Evolutionary conservation across 345 rosid genomes (phyloP).

Genomic region (Aegle marmelos): DNA sequence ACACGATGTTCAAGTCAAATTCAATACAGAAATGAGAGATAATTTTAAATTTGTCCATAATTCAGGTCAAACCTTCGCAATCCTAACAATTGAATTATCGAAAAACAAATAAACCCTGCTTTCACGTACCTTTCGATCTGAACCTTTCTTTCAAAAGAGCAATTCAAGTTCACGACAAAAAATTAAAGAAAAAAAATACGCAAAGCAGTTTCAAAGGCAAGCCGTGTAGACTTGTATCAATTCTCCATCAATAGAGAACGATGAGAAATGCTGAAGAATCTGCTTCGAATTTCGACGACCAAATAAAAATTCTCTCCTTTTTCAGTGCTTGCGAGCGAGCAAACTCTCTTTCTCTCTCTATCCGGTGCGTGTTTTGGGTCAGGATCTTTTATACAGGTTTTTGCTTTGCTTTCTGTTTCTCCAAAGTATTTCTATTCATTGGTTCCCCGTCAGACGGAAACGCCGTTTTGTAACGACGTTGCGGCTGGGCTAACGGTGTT

Average conservation of each 20-base stretch:
- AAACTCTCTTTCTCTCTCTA: slow-evolving; percentile 1
- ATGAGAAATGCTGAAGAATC: slow-evolving; percentile 29
- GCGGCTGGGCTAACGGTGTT: slow-evolving; percentile 48
- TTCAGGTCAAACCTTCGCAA: slow-evolving; percentile 27
- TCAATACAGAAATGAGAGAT: not conserved
- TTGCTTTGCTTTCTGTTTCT: slow-evolving; percentile 5
- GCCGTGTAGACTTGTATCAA: not conserved
- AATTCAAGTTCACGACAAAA: slow-evolving; percentile 10
- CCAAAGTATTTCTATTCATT: slow-evolving; percentile 12
- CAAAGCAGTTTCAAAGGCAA: not conserved
- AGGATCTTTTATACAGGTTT: slow-evolving; percentile 38
- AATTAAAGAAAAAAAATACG: not conserved
- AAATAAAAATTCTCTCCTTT: too few species aligned
- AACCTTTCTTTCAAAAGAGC: slow-evolving; percentile 10
- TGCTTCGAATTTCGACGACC: slow-evolving; percentile 19
- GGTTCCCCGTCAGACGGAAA: slow-evolving; percentile 27
- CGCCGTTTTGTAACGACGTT: slow-evolving; percentile 49
- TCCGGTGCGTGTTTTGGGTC: slow-evolving; percentile 25
- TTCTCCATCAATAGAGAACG: not conserved
- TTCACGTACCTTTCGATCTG: slow-evolving; percentile 38
- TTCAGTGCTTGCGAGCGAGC: too few species aligned
- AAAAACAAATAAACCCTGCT: slow-evolving; percentile 1
- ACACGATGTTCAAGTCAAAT: slow-evolving; percentile 2
- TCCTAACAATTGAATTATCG: not conserved
- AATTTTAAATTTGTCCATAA: slow-evolving; percentile 28